These are phyloP conservation scores for Lactarius quietus DNA, from an alignment of 768 basidiomycete genomes.

Conservation along the genomic window DNA sequence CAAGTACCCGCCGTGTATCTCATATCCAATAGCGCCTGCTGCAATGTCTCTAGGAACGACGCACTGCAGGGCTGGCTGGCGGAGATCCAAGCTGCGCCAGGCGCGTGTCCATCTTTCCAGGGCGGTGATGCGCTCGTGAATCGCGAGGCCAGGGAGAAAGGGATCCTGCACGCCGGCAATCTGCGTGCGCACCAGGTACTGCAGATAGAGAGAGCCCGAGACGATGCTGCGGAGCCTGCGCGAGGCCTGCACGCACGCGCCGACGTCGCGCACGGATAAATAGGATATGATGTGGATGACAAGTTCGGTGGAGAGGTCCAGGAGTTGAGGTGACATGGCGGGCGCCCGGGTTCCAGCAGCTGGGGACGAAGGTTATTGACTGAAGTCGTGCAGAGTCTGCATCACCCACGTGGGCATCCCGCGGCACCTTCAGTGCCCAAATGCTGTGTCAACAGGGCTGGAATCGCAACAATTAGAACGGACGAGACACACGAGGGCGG, in stretches of 20 bases:
- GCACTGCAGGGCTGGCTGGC: constrained; percentile 14
- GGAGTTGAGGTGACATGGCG: constrained; percentile 18
- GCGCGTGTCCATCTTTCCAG: constrained; percentile 18
- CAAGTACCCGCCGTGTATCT: constrained; percentile 21
- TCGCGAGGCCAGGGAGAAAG: constrained; percentile 8
- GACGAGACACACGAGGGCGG: not conserved
- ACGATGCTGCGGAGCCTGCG: constrained; percentile 14
- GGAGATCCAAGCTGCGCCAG: constrained; percentile 18
- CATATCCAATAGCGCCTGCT: constrained; percentile 9
- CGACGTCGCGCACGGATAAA: constrained; percentile 16
- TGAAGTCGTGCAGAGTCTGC: not conserved
- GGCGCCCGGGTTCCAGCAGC: constrained; percentile 8
- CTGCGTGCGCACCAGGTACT: constrained; percentile 17
- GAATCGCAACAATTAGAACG: not conserved
- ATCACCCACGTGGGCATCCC: constrained; percentile 10
- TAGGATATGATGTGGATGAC: constrained; percentile 19
- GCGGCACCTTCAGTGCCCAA: not conserved
- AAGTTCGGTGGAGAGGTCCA: constrained; percentile 22
- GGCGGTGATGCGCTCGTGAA: constrained; percentile 14
- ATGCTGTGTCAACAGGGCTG: not conserved
- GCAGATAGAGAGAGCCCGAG: constrained; percentile 17
- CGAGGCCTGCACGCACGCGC: constrained; percentile 16
- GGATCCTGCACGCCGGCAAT: constrained; percentile 19
- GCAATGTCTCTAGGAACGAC: constrained; percentile 14
- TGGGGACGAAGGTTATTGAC: not conserved